These are phyloP conservation scores for Penicillium sp. DNA, from an alignment of 2,329 filamentous ascomycete genomes.

Conservation along the genomic window DNA sequence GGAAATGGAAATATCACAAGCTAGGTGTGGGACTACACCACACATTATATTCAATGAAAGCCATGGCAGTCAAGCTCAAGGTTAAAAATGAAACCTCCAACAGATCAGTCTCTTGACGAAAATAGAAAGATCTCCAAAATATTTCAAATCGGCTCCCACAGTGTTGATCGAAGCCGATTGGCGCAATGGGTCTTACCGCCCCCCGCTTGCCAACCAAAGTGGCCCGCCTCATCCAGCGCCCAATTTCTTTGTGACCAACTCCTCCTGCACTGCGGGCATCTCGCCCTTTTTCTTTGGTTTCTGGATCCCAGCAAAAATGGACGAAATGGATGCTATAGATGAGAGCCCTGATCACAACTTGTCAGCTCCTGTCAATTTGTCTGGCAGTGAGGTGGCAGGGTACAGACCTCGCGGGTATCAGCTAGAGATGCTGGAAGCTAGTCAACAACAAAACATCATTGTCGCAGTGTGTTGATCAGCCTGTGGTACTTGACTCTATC, in stretches of 20 bases:
- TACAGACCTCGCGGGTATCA: slow-evolving; percentile 66
- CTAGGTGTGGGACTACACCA: too few relatives aligned
- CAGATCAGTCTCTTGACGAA: too few relatives aligned
- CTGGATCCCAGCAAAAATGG: background rate
- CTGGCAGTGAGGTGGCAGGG: slow-evolving; percentile 16
- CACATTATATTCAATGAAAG: too few relatives aligned
- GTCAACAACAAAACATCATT: slow-evolving; percentile 72
- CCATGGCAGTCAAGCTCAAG: too few relatives aligned
- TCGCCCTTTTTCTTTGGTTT: background rate
- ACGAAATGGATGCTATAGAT: slow-evolving; percentile 14
- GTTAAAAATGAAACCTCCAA: too few relatives aligned
- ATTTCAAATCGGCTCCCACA: too few relatives aligned
- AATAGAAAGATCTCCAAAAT: too few relatives aligned
- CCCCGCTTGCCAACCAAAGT: background rate
- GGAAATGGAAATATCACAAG: too few relatives aligned
- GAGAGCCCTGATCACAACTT: background rate
- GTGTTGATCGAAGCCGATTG: too few relatives aligned
- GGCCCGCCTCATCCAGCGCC: background rate
- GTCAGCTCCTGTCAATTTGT: background rate
- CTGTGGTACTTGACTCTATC: background rate
- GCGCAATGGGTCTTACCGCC: background rate
- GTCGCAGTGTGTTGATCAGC: slow-evolving; percentile 61
- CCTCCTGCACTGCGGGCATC: background rate
- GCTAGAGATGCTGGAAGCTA: slow-evolving; percentile 75
- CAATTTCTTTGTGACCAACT: background rate